Percentiles rank a stretch among this genome's conserved stretches.
These are phyloP conservation scores for Ogataea zsoltii DNA, from an alignment of 805 yeast genomes.

Conservation along the genomic window DNA sequence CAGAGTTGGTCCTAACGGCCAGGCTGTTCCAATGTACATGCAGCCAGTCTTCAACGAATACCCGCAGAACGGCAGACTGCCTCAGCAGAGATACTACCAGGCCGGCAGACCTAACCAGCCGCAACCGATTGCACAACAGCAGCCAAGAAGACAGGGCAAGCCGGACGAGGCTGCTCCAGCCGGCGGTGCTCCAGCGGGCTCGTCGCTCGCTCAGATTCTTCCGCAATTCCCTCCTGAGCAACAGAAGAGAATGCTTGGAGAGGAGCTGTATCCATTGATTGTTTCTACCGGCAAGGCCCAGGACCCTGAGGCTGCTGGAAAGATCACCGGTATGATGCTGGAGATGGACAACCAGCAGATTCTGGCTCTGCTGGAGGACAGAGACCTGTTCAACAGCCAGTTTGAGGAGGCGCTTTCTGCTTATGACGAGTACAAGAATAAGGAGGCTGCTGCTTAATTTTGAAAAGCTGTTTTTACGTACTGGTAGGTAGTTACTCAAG, in stretches of 20 bases:
- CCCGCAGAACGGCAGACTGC: slow-evolving; percentile 58
- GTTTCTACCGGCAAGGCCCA: slow-evolving; percentile 82
- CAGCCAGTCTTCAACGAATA: slow-evolving; percentile 76
- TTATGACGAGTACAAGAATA: slow-evolving; percentile 84
- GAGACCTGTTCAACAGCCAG: slow-evolving; percentile 83
- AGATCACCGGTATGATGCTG: slow-evolving; percentile 98
- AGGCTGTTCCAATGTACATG: slow-evolving; percentile 78
- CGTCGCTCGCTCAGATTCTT: slow-evolving; percentile 58
- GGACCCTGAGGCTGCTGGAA: slow-evolving; percentile 95
- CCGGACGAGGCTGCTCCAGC: slow-evolving; percentile 33
- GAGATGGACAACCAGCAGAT: slow-evolving; percentile 93
- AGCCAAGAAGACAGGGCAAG: slow-evolving; percentile 27
- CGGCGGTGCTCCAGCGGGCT: slow-evolving; percentile 9
- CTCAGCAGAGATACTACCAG: slow-evolving; percentile 48
- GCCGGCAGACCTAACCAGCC: slow-evolving; percentile 37
- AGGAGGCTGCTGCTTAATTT: slow-evolving; percentile 26
- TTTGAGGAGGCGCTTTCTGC: slow-evolving; percentile 94
- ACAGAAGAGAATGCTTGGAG: slow-evolving; percentile 97
- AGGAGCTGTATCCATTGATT: slow-evolving; percentile 92
- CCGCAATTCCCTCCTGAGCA: slow-evolving; percentile 77
- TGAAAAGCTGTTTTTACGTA: slow-evolving; percentile 6
- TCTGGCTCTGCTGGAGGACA: slow-evolving; percentile 84
- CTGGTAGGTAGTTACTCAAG: slow-evolving; percentile 9
- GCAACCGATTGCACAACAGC: slow-evolving; percentile 16
- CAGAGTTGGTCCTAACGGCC: slow-evolving; percentile 79